Evolutionary conservation across 306 rosid species (phyloP).

Genomic region (Trifolium fragiferum): DNA sequence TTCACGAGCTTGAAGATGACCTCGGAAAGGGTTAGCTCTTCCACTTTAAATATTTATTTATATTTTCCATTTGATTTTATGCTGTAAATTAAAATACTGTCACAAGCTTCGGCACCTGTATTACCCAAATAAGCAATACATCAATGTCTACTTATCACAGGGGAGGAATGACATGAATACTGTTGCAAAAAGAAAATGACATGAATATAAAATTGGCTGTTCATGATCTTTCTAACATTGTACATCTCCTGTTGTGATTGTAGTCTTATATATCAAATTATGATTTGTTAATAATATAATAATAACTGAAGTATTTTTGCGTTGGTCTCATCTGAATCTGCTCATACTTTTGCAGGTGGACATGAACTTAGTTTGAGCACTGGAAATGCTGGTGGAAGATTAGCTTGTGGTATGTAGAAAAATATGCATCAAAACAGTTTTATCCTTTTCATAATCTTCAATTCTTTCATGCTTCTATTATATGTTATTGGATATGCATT

Average conservation of each 20-base stretch:
- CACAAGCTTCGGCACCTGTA: constrained; percentile 22
- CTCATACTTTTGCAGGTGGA: constrained; percentile 66
- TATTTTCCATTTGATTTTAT: constrained; percentile 5
- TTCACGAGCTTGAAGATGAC: constrained; percentile 85
- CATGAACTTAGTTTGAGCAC: constrained; percentile 86
- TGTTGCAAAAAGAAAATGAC: no score
- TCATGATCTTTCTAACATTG: constrained; percentile 19
- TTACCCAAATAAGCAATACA: constrained; percentile 10
- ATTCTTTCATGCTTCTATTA: constrained; percentile 12
- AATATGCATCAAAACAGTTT: constrained; percentile 13
- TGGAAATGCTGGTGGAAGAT: constrained; percentile 94
- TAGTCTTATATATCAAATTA: constrained; percentile 23
- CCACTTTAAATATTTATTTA: constrained; percentile 22
- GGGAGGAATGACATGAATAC: constrained; percentile 29
- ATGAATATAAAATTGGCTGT: constrained; percentile 35
- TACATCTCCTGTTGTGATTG: constrained; percentile 14
- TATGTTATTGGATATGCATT: constrained; percentile 22
- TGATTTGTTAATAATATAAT: background rate
- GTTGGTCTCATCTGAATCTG: constrained; percentile 33
- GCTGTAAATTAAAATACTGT: constrained; percentile 29
- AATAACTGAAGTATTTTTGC: constrained; percentile 18
- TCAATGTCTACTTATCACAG: constrained; percentile 6
- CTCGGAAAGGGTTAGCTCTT: constrained; percentile 85
- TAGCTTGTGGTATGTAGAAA: constrained; percentile 83
- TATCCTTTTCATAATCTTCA: constrained; percentile 19